A percentile compares a stretch with the other conserved stretches of the same genome.
These are phyloP conservation scores for Tinospora cordifolia DNA, from an alignment of 164 flowering plant genomes.

Conservation along the genomic window DNA sequence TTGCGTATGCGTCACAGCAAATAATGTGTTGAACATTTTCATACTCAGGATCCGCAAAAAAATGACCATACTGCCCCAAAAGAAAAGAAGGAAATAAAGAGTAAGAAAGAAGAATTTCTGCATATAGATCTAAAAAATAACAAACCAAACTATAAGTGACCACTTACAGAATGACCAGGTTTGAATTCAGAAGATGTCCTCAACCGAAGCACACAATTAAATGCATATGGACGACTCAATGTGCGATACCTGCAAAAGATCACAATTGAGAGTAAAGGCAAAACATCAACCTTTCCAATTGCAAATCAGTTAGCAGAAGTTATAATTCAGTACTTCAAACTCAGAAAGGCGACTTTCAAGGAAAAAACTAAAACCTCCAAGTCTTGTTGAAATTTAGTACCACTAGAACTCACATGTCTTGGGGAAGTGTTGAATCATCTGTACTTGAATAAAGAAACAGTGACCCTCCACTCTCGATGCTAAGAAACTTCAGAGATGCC, in stretches of 20 bases:
- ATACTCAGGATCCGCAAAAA: slow-evolving; percentile 97
- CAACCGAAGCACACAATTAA: slow-evolving; percentile 78
- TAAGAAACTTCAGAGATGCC: slow-evolving; percentile 92
- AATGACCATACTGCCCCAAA: slow-evolving; percentile 85
- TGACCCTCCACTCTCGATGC: slow-evolving; percentile 98
- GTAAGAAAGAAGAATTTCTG: background rate
- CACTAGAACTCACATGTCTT: slow-evolving; percentile 73
- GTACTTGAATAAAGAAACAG: slow-evolving; percentile 77
- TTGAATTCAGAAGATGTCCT: slow-evolving; percentile 91
- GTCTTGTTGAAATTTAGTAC: background rate
- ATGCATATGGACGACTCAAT: slow-evolving; percentile 94
- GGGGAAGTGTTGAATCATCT: slow-evolving; percentile 98
- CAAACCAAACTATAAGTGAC: background rate
- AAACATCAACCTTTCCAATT: background rate
- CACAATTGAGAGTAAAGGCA: background rate
- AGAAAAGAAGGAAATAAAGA: slow-evolving; percentile 10
- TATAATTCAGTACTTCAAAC: background rate
- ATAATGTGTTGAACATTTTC: slow-evolving; percentile 97
- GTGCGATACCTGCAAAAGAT: slow-evolving; percentile 77
- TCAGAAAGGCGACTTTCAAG: background rate
- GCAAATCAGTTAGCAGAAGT: too few species aligned
- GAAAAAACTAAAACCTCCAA: background rate
- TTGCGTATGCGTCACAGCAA: slow-evolving; percentile 91
- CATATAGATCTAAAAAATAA: background rate
- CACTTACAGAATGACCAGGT: slow-evolving; percentile 69